phyloP scores from a whole-genome alignment of 2,329 filamentous ascomycete genomes.

The Fusarium multiceps region DNA sequence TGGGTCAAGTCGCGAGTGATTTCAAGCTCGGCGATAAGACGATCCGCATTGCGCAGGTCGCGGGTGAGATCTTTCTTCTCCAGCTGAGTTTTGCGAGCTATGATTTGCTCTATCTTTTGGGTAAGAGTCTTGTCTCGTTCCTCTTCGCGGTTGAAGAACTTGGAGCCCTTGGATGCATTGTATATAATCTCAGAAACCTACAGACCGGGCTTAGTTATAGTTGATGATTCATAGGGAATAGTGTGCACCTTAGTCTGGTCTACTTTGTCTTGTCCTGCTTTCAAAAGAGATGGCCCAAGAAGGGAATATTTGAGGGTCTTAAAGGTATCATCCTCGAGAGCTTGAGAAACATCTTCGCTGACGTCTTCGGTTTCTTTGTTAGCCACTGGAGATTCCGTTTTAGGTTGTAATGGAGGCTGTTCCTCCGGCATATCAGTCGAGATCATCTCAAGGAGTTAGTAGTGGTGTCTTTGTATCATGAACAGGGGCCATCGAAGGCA shows the following conservation, averaged over 20 bases:
- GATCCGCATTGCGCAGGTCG: constrained; percentile 81
- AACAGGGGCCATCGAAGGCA: constrained; percentile 25
- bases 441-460: constrained; percentile 35
- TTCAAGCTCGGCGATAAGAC: constrained; percentile 84
- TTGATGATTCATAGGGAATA: neutral
- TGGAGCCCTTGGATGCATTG: constrained; percentile 94
- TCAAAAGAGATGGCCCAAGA: constrained; percentile 89
- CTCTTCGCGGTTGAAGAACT: constrained; percentile 95
- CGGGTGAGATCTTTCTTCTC: constrained; percentile 79
- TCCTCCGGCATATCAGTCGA: constrained; percentile 25
- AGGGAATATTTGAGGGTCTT: constrained; percentile 87
- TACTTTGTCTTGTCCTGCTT: constrained; percentile 92
- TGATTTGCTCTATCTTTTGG: constrained; percentile 83
- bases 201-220: constrained; percentile 46
- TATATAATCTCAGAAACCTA: constrained; percentile 95
- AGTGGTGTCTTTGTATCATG: constrained; percentile 1
- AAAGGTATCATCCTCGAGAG: constrained; percentile 16
- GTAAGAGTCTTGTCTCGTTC: constrained; percentile 83
- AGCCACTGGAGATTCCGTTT: constrained; percentile 2
- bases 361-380: constrained; percentile 7
- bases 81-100: constrained; percentile 78
- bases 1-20: constrained; percentile 83
- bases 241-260: constrained; percentile 81
- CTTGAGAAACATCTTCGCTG: constrained; percentile 14
- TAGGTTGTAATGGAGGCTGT: constrained; percentile 21